Base-by-base conservation (phyloP, 2,329 filamentous ascomycete species). In the Elsinoe necatrix region DNA sequence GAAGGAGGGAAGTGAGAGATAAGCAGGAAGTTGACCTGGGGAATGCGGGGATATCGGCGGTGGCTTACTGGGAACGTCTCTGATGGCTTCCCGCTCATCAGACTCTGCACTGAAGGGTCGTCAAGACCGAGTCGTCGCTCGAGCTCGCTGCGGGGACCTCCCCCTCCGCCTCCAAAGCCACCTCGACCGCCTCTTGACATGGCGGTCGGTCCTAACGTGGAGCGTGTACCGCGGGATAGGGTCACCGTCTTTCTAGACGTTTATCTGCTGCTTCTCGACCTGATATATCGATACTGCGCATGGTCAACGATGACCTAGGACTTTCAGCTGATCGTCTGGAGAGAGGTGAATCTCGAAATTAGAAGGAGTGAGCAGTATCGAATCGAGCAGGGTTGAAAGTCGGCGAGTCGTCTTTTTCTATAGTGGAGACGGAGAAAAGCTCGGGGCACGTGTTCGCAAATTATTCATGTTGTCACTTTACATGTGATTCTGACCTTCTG, bases 11-110 rank as follows among this genome's bases (percentile, higher is more conserved):
- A 54, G 35, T 20, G 35, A 42, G 25, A 55, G 52, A 54, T 21
- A 55, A 31, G n/a, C 16, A 21, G 21, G 37, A 29, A 43, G 37
- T 20, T 35, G 37, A 7, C 21, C 12, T 37, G 34, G 59, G 37
- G 43, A 37, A 35, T 57, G 45, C 18, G 37, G 47, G 39, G 50
- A 45, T 58, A 37, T 6, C 29, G 34, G 47, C 12, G 54, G 14
- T 20, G 59, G 68, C 63, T 72, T 71, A 55, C 59, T 8, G 72
- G 72, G 64, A 72, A 74, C 54, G 68, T 67, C 61, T 72, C 70
- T 48, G 68, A 68, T 21, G 72, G 72, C 42, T 67, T 68, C 43
- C 65, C 69, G 41, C 63, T 60, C 23, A 64, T 60, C 57, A 70
- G 65, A 16, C 55, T 48, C 37, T 59, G 55, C 4, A 74, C 66